Evolutionary conservation across 2,329 filamentous ascomycete genomes (phyloP), one percentile per base, ranked within the genome.

Genomic region (Colletotrichum sp.): DNA sequence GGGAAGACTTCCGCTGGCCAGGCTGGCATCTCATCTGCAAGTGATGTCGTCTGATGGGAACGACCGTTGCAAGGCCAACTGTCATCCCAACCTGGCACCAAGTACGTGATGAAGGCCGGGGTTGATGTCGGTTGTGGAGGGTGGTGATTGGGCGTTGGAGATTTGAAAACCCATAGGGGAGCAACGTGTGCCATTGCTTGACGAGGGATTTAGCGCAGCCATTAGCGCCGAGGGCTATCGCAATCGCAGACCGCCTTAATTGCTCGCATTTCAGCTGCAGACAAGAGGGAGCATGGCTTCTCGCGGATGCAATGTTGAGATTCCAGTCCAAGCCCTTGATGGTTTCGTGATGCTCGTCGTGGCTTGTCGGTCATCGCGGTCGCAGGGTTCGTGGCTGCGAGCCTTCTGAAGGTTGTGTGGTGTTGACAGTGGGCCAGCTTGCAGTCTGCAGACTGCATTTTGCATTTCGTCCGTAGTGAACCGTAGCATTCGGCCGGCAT

Each of bases 391-490:
- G 62, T 59, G 57, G n/a, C 49, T 63, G 55, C 44, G 52, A 52
- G 57, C 24, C 73, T 28, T 68, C 62, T 73, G 57, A 74, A 69
- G 64, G 68, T 55, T 65, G 63, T 65, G 73, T 73, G n/a, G 73
- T 69, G 59, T 59, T 63, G 21, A 30, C 18, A 39, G 70, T 76
- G 74, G 74, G 74, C 74, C 74, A 18, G 10, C 70, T 44, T 44
- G 39, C 39, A 44, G 44, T 49, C n/a, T 49, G 44, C 44, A 49
- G 44, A 49, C 44, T 49, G 44, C 44, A 49, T 49, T 21, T 7
- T 76, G 74, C 74, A 76, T 76, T 76, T 76, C 74, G 74, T 74
- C 74, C 74, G 74, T 76, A 69, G 64, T 36, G 32, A 60, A 26
- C 44, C 18, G 70, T 74, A 64, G 64, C 59, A 73, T 64, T 44